Evolutionary conservation across 2,329 filamentous ascomycete species (phyloP), one percentile per base, ranked within the genome.

Genomic region (Cladosporium sp.): DNA sequence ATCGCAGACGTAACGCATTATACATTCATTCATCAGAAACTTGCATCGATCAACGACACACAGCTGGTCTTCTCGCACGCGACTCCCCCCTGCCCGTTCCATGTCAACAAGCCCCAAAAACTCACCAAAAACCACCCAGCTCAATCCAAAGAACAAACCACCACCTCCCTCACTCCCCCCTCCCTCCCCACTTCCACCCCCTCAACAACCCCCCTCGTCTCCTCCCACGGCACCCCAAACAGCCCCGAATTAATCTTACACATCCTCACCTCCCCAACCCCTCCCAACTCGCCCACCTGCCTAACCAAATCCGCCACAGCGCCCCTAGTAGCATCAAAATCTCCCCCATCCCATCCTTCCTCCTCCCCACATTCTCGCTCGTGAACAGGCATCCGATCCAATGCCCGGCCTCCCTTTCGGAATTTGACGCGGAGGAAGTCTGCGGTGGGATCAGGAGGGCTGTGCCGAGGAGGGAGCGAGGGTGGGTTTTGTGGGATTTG

Each of bases 351-450:
- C 67, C 52, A 50, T 76, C 75, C 20, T 69, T 73, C 5, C 54
- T 61, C 37, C 62, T 67, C 0, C 80, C 80, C 52, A 73, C 78
- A 2, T 65, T 64, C 2, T 64, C 60, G 2, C 77, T 80, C 0
- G 80, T 84, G 55, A 83, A 83, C 0, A 84, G 63, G 55, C 80
- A 84, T 0, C 77, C 75, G 20, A 84, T 73, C 73, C 77, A 84
- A 50, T 80, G 77, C 54, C 78, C 80, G 0, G 74, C 71, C 19
- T 81, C 73, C 72, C 74, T 80, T 47, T 78, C 75, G 5, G 41
- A 17, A 22, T 64, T 63, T 18, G 43, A 48, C 4, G 51, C 11
- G 4, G 50, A 57, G 1, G 63, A 67, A 4, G 54, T 50, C 15
- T 72, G 70, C 0, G 79, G 79, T 3, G 76, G 71, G 20, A 83